A percentile compares a stretch with the other conserved stretches of the same genome.
phyloP scores from a whole-genome alignment of 2,329 filamentous ascomycete species.

The Xylariales sp. region DNA sequence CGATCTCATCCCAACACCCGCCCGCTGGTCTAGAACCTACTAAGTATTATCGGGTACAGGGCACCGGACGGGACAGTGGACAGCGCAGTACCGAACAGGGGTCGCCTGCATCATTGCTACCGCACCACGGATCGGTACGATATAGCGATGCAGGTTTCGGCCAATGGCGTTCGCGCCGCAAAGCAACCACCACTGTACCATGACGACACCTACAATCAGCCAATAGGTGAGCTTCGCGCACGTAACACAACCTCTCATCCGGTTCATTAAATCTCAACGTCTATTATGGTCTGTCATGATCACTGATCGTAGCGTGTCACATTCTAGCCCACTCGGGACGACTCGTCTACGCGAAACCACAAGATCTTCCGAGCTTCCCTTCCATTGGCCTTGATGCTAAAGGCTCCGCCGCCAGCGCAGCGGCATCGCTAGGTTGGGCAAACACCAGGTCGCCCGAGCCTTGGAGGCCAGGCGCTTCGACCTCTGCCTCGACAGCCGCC shows the following conservation, averaged over 20 bases:
- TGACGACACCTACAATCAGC: slow-evolving; percentile 43
- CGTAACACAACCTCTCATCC: slow-evolving; percentile 27
- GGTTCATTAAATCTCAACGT: slow-evolving; percentile 8
- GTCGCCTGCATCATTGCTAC: slow-evolving; percentile 28
- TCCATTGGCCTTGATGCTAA: slow-evolving; percentile 69
- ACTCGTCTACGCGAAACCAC: slow-evolving; percentile 60
- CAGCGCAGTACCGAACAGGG: slow-evolving; percentile 8
- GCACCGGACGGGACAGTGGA: slow-evolving; percentile 4
- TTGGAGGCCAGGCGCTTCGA: slow-evolving; percentile 73
- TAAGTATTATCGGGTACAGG: slow-evolving; percentile 6
- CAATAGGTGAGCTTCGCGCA: slow-evolving; percentile 42
- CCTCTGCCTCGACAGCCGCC: slow-evolving; percentile 60
- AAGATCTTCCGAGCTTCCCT: slow-evolving; percentile 80
- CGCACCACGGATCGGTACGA: slow-evolving; percentile 18
- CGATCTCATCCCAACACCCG: slow-evolving; percentile 19
- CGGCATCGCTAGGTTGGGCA: slow-evolving; percentile 78
- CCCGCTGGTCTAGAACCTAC: slow-evolving; percentile 6
- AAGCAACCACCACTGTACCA: slow-evolving; percentile 40
- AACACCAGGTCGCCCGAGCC: slow-evolving; percentile 73
- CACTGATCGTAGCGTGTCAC: slow-evolving; percentile 22
- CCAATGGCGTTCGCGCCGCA: slow-evolving; percentile 36
- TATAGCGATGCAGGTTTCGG: slow-evolving; percentile 32
- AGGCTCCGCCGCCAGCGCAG: slow-evolving; percentile 75
- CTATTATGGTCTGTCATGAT: not conserved
- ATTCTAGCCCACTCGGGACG: slow-evolving; percentile 44